phyloP scores from a whole-genome alignment of 2,329 filamentous ascomycete genomes.

The Neobulgaria alba region DNA sequence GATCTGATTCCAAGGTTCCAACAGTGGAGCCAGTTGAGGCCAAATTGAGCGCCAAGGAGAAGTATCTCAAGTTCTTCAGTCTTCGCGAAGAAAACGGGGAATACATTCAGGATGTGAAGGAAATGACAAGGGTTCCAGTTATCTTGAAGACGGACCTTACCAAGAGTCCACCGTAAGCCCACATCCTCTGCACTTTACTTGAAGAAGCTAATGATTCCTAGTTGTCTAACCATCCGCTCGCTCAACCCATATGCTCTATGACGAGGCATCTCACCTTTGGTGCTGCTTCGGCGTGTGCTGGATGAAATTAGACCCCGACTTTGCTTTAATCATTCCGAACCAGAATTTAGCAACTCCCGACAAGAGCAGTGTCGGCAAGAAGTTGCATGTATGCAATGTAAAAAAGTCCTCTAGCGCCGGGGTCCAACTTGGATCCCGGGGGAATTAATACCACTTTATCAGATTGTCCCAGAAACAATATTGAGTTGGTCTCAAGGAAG shows the following conservation, averaged over 20 bases:
- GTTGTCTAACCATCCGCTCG: constrained; percentile 76
- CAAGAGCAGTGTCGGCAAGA: not conserved
- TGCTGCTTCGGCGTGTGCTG: not conserved
- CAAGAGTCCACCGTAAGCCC: constrained; percentile 97
- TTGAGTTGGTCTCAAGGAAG: constrained; percentile 5
- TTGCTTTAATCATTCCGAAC: not conserved
- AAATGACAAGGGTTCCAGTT: constrained; percentile 96
- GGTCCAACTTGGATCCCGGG: constrained; percentile 1
- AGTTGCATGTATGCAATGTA: constrained; percentile 4
- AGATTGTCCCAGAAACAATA: constrained; percentile 13
- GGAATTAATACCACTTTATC: constrained; percentile 11
- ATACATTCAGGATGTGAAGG: constrained; percentile 95
- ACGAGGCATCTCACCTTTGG: not conserved
- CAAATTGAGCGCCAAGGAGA: constrained; percentile 87
- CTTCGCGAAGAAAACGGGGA: constrained; percentile 88
- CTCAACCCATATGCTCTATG: constrained; percentile 64
- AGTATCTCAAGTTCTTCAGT: constrained; percentile 84
- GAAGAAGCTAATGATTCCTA: constrained; percentile 37
- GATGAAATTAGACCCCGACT: not conserved
- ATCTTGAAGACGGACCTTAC: constrained; percentile 95
- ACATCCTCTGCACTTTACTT: not conserved
- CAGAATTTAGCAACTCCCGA: not conserved
- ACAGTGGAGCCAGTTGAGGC: constrained; percentile 66
- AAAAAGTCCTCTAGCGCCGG: too few relatives aligned
- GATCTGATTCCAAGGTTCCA: constrained; percentile 87